These are phyloP conservation scores for Arbutus unedo DNA, from an alignment of 148 eudicot species.

Conservation along the genomic window DNA sequence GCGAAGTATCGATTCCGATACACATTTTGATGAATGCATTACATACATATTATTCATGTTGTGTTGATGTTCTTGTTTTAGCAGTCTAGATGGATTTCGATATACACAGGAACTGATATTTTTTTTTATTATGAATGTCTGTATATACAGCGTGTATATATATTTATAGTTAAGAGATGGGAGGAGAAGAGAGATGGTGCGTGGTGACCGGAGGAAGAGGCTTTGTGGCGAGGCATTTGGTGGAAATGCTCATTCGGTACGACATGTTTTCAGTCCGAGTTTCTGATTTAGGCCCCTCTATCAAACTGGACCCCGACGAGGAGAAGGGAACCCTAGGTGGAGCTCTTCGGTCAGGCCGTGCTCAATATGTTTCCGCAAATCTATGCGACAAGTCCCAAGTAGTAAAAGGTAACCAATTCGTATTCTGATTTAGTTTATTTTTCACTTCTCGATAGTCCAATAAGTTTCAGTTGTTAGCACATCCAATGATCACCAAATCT, in stretches of 20 bases:
- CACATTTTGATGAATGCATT: too few relatives aligned
- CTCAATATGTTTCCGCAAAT: constrained; percentile 60
- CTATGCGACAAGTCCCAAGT: constrained; percentile 76
- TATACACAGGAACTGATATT: not conserved
- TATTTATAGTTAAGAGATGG: constrained; percentile 11
- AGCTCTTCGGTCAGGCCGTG: constrained; percentile 65
- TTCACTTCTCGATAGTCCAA: not conserved
- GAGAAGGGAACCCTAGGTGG: constrained; percentile 61
- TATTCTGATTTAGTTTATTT: not conserved
- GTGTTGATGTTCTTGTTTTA: not conserved
- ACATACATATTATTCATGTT: too few relatives aligned
- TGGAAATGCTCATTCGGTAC: constrained; percentile 66
- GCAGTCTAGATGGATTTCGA: not conserved
- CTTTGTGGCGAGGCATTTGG: constrained; percentile 85
- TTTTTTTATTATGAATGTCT: not conserved
- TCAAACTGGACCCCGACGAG: constrained; percentile 58
- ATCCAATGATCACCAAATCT: not conserved
- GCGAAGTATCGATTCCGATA: not conserved
- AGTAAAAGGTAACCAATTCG: constrained; percentile 43
- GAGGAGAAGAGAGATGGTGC: constrained; percentile 65
- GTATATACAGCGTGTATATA: not conserved
- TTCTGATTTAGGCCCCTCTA: constrained; percentile 57
- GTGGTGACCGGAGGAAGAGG: constrained; percentile 95
- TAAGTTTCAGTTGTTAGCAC: not conserved
- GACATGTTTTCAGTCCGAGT: constrained; percentile 64